These are phyloP conservation scores for Colletotrichum sp. DNA, from an alignment of 2,329 filamentous ascomycete species.

Conservation along the genomic window DNA sequence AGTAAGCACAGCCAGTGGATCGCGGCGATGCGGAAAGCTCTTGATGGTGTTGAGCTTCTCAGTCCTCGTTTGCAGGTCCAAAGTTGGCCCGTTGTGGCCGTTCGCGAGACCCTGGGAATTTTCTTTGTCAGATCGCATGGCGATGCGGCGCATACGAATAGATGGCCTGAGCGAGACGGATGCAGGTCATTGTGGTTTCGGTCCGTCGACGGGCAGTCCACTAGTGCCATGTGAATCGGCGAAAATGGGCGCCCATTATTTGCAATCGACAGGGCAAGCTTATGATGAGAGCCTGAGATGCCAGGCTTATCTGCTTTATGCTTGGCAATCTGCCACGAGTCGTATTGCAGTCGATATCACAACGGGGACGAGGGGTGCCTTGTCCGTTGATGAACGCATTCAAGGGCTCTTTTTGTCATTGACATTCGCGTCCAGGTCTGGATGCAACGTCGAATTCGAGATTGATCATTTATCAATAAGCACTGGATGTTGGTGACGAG, in stretches of 20 bases:
- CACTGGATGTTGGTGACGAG: neutral
- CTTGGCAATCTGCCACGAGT: conserved; percentile 16
- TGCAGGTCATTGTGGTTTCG: conserved; percentile 21
- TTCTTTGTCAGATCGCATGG: conserved; percentile 12
- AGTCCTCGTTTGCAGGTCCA: neutral
- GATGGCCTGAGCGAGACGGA: conserved; percentile 17
- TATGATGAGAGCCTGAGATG: neutral
- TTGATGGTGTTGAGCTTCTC: neutral
- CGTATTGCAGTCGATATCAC: conserved; percentile 11
- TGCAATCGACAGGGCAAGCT: neutral
- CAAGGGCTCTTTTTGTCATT: neutral
- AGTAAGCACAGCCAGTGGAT: conserved; percentile 4
- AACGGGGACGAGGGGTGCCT: neutral
- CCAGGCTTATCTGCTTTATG: conserved; percentile 3
- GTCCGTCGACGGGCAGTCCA: conserved; percentile 3
- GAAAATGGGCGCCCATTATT: neutral
- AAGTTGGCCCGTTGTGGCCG: neutral
- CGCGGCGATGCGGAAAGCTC: neutral
- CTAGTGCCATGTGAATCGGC: conserved; percentile 8
- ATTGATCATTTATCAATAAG: neutral
- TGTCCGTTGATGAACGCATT: neutral
- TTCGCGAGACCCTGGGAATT: conserved; percentile 1
- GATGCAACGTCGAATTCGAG: conserved; percentile 3
- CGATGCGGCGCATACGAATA: conserved; percentile 9
- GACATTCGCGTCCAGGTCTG: neutral